A percentile compares a stretch with the other conserved stretches of the same genome.
phyloP scores from a whole-genome alignment of 2,329 filamentous ascomycete genomes.

The Thielaviopsis musarum region DNA sequence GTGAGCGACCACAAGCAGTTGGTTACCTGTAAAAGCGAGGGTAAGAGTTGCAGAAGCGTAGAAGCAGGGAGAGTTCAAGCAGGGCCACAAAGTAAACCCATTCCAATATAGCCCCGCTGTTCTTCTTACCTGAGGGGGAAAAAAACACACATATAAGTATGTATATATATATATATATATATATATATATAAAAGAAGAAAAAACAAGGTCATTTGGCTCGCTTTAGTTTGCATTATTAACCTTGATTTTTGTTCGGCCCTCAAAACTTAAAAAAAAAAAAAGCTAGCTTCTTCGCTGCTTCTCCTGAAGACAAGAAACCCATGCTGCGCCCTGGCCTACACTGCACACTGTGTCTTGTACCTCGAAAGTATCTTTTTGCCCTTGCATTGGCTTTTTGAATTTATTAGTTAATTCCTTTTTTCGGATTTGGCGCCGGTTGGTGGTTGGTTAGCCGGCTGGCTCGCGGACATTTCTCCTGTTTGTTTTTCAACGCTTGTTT shows the following conservation, averaged over 20 bases:
- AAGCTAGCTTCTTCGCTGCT: not conserved
- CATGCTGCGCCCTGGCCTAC: not conserved
- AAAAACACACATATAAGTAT: too few species aligned
- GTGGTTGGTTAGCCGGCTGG: not conserved
- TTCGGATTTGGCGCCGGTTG: not conserved
- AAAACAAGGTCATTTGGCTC: too few species aligned
- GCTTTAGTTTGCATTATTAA: too few species aligned
- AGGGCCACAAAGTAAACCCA: too few species aligned
- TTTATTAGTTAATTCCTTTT: not conserved
- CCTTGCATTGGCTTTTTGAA: not conserved
- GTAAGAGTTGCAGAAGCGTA: too few species aligned
- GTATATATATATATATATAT: too few species aligned
- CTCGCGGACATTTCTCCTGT: not conserved
- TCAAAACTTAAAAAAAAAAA: not conserved
- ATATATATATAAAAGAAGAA: too few species aligned
- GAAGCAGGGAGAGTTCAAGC: too few species aligned
- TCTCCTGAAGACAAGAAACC: not conserved
- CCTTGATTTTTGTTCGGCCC: not conserved
- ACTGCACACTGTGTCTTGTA: constrained; percentile 2
- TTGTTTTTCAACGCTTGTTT: not conserved
- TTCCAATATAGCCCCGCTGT: too few species aligned
- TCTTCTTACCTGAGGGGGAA: too few species aligned
- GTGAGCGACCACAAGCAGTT: too few species aligned
- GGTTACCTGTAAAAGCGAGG: too few species aligned
- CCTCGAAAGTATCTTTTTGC: not conserved